phyloP scores from a whole-genome alignment of 2,329 filamentous ascomycete species.

The Fusarium illudens region DNA sequence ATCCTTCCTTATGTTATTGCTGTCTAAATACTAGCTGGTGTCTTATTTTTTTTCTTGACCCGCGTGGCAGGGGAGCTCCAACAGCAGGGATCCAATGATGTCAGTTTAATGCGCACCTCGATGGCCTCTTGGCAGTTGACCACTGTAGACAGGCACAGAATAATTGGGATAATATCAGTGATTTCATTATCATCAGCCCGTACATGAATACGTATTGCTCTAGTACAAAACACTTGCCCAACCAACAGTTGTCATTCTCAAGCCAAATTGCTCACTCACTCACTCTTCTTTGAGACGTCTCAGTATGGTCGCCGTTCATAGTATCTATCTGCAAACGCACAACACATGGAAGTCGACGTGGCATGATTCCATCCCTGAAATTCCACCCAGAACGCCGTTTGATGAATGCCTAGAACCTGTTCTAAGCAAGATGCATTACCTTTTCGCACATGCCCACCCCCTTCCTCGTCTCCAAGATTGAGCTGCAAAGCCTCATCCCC shows the following conservation, averaged over 20 bases:
- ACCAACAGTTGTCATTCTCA: conserved; percentile 22
- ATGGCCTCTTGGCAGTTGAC: background rate
- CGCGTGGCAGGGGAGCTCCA: conserved; percentile 20
- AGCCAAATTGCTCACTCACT: conserved; percentile 38
- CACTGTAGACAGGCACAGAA: background rate
- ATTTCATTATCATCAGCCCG: conserved; percentile 27
- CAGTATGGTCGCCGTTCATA: conserved; percentile 34
- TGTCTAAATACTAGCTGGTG: too few relatives aligned
- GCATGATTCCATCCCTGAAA: conserved; percentile 31
- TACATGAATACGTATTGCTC: conserved; percentile 22
- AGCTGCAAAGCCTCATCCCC: background rate
- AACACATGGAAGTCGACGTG: conserved; percentile 23
- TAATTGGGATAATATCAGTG: background rate
- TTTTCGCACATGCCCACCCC: conserved; percentile 8
- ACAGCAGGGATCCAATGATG: conserved; percentile 12
- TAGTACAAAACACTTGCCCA: conserved; percentile 10
- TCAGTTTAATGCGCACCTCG: background rate
- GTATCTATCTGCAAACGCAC: conserved; percentile 37
- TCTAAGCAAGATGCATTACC: conserved; percentile 15
- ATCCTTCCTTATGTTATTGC: too few relatives aligned
- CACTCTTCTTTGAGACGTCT: conserved; percentile 37
- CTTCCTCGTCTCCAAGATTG: background rate
- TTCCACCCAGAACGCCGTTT: conserved; percentile 38
- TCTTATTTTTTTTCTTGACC: too few relatives aligned
- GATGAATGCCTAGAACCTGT: conserved; percentile 21